Evolutionary conservation across 2,329 filamentous ascomycete species (phyloP).

Genomic region (Domatiomyces catenatus): DNA sequence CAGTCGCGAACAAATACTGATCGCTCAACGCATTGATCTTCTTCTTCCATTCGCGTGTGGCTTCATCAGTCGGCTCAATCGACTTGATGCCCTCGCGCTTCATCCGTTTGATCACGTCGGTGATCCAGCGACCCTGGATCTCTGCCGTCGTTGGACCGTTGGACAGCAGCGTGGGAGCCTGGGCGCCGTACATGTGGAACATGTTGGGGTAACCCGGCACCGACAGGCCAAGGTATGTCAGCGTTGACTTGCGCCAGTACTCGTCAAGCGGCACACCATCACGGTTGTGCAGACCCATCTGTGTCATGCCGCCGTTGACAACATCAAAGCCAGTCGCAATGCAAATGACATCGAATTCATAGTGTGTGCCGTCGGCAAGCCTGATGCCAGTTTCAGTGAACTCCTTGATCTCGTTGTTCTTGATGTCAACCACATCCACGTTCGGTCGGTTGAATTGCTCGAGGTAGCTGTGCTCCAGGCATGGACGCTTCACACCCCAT

Average conservation of each 20-base stretch:
- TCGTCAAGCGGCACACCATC: constrained; percentile 25
- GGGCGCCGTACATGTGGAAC: constrained; percentile 40
- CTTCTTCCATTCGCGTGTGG: constrained; percentile 36
- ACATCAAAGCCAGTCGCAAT: constrained; percentile 32
- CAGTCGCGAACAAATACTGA: constrained; percentile 33
- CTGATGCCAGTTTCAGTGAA: constrained; percentile 29
- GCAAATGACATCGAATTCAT: constrained; percentile 28
- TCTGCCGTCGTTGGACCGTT: constrained; percentile 43
- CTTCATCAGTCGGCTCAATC: constrained; percentile 36
- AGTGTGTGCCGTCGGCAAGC: constrained; percentile 23
- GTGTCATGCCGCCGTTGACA: constrained; percentile 27
- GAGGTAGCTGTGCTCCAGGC: constrained; percentile 36
- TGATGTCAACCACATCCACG: constrained; percentile 33
- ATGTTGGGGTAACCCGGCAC: constrained; percentile 34
- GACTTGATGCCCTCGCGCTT: constrained; percentile 32
- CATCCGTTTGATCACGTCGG: constrained; percentile 39
- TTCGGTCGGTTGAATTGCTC: constrained; percentile 35
- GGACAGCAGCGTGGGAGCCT: constrained; percentile 40
- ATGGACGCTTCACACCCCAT: constrained; percentile 39
- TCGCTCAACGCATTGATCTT: constrained; percentile 31
- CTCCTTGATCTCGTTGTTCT: constrained; percentile 20
- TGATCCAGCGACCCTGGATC: constrained; percentile 40
- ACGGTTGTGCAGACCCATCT: constrained; percentile 26
- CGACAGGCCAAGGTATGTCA: constrained; percentile 29
- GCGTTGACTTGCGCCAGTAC: constrained; percentile 23